phyloP scores from a whole-genome alignment of 2,329 filamentous ascomycete genomes.

The Exophiala oligosperma region DNA sequence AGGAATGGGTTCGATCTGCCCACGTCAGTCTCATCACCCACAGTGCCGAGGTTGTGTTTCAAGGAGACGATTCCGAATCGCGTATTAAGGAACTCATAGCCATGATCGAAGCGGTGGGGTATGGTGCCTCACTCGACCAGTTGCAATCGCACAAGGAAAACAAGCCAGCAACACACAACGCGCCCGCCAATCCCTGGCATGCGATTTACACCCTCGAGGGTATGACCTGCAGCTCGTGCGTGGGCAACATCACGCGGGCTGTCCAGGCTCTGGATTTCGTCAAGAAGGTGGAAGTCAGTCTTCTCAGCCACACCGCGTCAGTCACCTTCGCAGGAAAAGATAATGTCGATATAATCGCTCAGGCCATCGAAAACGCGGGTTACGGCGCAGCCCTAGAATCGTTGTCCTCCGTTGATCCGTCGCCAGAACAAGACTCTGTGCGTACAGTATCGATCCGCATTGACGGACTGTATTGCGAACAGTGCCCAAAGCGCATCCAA shows the following conservation, averaged over 20 bases:
- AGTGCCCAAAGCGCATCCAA: constrained; percentile 58
- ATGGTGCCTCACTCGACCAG: constrained; percentile 43
- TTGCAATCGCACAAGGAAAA: constrained; percentile 16
- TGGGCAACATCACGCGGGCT: too few relatives aligned
- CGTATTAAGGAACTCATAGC: constrained; percentile 49
- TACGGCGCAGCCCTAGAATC: background rate
- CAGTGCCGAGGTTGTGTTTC: constrained; percentile 58
- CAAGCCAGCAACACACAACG: background rate
- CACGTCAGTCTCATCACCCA: constrained; percentile 66
- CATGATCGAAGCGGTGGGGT: constrained; percentile 50
- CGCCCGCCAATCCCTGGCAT: constrained; percentile 8
- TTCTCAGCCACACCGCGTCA: too few relatives aligned
- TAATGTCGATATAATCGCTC: too few relatives aligned
- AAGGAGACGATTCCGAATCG: constrained; percentile 47
- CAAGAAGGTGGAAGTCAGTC: too few relatives aligned
- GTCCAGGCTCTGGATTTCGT: too few relatives aligned
- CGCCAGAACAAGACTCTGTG: background rate
- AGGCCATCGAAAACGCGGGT: background rate
- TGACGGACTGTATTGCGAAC: constrained; percentile 69
- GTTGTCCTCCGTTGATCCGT: background rate
- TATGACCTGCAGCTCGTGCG: too few relatives aligned
- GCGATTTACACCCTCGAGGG: background rate
- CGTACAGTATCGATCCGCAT: constrained; percentile 64
- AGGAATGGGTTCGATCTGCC: constrained; percentile 58
- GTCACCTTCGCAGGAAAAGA: too few relatives aligned